Conservation (phyloP, 2,329 filamentous ascomycete genomes). For the Aspergillus sp. region DNA sequence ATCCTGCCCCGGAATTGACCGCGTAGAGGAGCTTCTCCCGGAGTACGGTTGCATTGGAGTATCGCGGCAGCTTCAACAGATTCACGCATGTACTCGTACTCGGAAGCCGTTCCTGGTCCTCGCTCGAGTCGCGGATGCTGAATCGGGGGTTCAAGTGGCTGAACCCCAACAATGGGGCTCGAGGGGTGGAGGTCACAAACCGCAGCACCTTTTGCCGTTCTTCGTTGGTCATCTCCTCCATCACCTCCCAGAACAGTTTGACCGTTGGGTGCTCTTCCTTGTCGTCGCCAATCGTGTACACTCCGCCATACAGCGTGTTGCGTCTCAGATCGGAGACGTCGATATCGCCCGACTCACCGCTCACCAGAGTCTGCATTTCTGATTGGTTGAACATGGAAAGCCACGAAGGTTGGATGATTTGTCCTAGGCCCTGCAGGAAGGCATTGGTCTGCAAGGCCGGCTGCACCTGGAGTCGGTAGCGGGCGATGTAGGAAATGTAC, state of each 20-base stretch:
- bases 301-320: slow-evolving; percentile 81
- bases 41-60: slow-evolving; percentile 61
- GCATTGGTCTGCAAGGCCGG: slow-evolving; percentile 76
- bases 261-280: slow-evolving; percentile 79
- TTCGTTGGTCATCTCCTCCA: slow-evolving; percentile 68
- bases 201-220: slow-evolving; percentile 85
- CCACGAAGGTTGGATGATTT: slow-evolving; percentile 89
- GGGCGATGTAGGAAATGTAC: slow-evolving; percentile 90
- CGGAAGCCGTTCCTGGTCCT: slow-evolving; percentile 72
- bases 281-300: slow-evolving; percentile 88
- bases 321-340: slow-evolving; percentile 78
- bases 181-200: slow-evolving; percentile 89
- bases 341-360: slow-evolving; percentile 80
- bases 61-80: slow-evolving; percentile 83
- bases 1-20: slow-evolving; percentile 83
- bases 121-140: slow-evolving; percentile 79
- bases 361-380: slow-evolving; percentile 88
- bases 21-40: slow-evolving; percentile 84
- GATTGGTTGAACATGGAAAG: slow-evolving; percentile 97
- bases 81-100: slow-evolving; percentile 97
- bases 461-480: slow-evolving; percentile 78
- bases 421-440: slow-evolving; percentile 78
- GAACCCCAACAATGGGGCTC: slow-evolving; percentile 86
- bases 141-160: slow-evolving; percentile 79
- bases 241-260: slow-evolving; percentile 84